Conservation (phyloP, 2,329 filamentous ascomycete species). For the Sarocladium oryzae region DNA sequence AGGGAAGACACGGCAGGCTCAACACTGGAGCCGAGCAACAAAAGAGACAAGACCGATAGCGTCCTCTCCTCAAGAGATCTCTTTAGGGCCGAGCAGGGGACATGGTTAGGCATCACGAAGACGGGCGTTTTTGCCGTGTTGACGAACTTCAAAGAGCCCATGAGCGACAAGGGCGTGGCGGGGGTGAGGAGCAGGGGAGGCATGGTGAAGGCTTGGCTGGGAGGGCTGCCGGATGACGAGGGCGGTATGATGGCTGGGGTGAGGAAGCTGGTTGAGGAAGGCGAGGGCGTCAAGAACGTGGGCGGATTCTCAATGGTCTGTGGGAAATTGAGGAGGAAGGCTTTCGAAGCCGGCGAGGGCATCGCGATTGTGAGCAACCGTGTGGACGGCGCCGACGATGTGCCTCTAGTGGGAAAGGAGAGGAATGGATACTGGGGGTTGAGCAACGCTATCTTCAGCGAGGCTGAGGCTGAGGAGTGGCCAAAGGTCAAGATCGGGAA, state of each 20-base stretch:
- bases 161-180: constrained; percentile 32
- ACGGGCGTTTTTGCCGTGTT: constrained; percentile 55
- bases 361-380: constrained; percentile 59
- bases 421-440: constrained; percentile 48
- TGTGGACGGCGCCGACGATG: constrained; percentile 42
- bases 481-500: constrained; percentile 53
- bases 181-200: constrained; percentile 53
- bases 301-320: constrained; percentile 64
- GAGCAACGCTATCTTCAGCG: constrained; percentile 52
- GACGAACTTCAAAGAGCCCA: constrained; percentile 57
- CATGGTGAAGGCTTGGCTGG: constrained; percentile 59
- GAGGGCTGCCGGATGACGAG: constrained; percentile 31
- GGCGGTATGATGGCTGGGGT: constrained; percentile 29
- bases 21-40: background rate
- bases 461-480: constrained; percentile 45
- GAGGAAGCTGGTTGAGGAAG: constrained; percentile 42
- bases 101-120: constrained; percentile 59
- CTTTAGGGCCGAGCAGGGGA: constrained; percentile 54
- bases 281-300: constrained; percentile 48
- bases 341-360: constrained; percentile 29
- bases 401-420: constrained; percentile 48
- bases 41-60: background rate
- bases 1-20: background rate
- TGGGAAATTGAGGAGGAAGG: constrained; percentile 45
- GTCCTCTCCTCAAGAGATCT: constrained; percentile 56